phyloP scores from a whole-genome alignment of 306 rosid species.

The Citrullus amarus region DNA sequence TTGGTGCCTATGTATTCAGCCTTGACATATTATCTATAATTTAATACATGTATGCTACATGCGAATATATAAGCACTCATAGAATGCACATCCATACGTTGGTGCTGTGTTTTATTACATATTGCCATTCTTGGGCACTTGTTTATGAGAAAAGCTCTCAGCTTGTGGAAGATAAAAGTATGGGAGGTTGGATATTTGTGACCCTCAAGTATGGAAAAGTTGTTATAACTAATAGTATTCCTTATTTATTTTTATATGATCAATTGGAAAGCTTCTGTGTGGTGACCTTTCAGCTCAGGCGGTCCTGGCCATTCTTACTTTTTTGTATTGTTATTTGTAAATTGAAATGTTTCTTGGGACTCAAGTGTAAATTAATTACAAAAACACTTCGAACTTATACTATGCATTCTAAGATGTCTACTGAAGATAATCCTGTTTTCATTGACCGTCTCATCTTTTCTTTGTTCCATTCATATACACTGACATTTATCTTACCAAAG shows the following conservation, averaged over 20 bases:
- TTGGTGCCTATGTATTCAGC: background rate
- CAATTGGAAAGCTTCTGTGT: background rate
- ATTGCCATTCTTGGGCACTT: background rate
- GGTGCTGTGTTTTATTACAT: background rate
- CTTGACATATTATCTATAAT: background rate
- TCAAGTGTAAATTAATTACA: background rate
- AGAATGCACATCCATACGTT: background rate
- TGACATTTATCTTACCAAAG: constrained; percentile 33
- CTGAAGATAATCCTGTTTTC: background rate
- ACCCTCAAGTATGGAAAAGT: background rate
- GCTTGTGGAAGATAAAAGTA: background rate
- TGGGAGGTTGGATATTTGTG: background rate
- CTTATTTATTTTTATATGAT: background rate
- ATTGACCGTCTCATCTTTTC: background rate
- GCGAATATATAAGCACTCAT: background rate
- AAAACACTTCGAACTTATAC: background rate
- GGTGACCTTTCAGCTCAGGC: background rate
- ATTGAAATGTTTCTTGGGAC: background rate
- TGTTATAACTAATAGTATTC: background rate
- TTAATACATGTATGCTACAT: background rate
- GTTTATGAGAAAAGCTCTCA: background rate
- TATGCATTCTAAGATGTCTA: background rate
- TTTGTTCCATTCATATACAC: background rate
- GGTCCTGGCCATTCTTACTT: background rate
- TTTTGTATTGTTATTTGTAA: background rate